Base-by-base conservation (phyloP, 176 grass and related monocot genomes). In the Bothriochloa decipiens region DNA sequence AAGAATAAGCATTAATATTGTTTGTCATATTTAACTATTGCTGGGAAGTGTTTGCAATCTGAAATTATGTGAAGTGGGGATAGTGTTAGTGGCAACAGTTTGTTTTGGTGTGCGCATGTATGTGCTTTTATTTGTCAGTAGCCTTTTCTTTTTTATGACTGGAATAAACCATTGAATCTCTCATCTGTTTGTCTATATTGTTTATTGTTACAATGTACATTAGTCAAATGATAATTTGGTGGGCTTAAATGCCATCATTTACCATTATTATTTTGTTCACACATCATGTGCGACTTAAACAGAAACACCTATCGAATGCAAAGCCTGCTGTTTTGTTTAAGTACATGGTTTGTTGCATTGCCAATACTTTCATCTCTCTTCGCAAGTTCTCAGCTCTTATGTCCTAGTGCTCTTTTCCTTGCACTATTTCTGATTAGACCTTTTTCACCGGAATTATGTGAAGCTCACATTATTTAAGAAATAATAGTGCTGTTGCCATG, bases 51-150 rank as follows among this genome's bases (percentile, higher is more conserved):
- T 16, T 74, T 80, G 26, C 10, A 60, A 58, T 64, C 2, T 41
- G 61, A 63, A 57, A 82, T 61, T 70, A 10, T 78, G 3, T 13
- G 63, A 65, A 65, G 7, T 42, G n/a, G 71, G 33, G 42, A 65
- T 82, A 70, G 16, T 22, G 78, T 73, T 81, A 50, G 11, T 49
- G 22, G 67, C 28, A 66, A 12, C 25, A 16, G 12, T 18, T 18
- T n/a, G 11, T 74, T 6, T 70, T 74, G 15, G 8, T 1, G 6
- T 47, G 13, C 0, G 7, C n/a, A 25, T 83, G 41, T 18, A 9
- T 43, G 25, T 76, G 8, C 42, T 29, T 60, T 78, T 63, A 16
- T 77, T 62, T 37, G 46, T n/a, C 22, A 12, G 7, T 28, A 72
- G 2, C 71, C 2, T 65, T 76, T 49, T 50, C 10, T 70, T 23